Evolutionary conservation across 1,284 basidiomycete species (phyloP).

Genomic region (Papiliotrema nemorosa): DNA sequence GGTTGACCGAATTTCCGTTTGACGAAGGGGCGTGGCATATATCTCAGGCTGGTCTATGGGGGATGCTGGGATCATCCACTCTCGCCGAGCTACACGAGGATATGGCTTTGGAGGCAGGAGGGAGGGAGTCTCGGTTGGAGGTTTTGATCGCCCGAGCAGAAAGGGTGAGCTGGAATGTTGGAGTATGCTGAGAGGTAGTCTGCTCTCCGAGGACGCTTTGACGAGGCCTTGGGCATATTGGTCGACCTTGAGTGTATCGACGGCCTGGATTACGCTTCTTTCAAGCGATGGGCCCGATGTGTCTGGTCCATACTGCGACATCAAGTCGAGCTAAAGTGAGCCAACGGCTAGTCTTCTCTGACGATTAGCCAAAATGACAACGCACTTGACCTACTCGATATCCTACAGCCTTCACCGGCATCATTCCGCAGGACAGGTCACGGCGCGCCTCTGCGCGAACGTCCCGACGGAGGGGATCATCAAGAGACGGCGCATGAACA

Average conservation of each 20-base stretch:
- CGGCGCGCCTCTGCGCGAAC: no score
- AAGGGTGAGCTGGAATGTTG: slow-evolving; percentile 23
- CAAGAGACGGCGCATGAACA: background rate
- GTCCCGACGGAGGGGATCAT: no score
- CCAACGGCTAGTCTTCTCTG: background rate
- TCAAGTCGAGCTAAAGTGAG: background rate
- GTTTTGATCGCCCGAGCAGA: slow-evolving; percentile 25
- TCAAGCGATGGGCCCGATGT: background rate
- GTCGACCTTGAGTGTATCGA: slow-evolving; percentile 14
- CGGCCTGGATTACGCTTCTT: background rate
- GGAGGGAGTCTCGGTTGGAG: slow-evolving; percentile 20
- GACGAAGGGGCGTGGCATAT: slow-evolving; percentile 37
- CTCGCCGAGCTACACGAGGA: slow-evolving; percentile 39
- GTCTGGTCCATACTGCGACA: background rate
- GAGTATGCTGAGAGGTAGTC: slow-evolving; percentile 17
- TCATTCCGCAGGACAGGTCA: no score
- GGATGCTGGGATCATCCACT: slow-evolving; percentile 28
- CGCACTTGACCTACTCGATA: background rate
- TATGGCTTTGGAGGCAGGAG: slow-evolving; percentile 17
- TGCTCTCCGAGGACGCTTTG: slow-evolving; percentile 19
- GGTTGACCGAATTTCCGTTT: slow-evolving; percentile 16
- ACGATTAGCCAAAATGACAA: slow-evolving; percentile 2
- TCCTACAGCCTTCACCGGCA: background rate
- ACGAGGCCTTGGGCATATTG: slow-evolving; percentile 31
- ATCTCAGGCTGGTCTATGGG: slow-evolving; percentile 37